Conservation (phyloP, 1,139 yeast species). For the Taiozyma sp. region DNA sequence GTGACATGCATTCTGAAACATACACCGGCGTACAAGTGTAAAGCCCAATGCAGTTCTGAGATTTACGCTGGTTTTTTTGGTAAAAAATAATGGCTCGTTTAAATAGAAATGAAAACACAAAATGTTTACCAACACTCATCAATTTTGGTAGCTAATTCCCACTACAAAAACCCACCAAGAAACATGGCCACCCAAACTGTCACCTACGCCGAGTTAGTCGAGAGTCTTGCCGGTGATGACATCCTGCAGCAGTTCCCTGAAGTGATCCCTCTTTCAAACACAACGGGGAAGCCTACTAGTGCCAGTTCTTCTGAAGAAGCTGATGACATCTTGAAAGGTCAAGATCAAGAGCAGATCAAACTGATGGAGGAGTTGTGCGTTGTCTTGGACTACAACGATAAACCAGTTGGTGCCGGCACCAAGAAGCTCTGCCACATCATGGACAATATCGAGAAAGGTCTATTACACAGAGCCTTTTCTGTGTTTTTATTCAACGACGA, state of each 20-base stretch:
- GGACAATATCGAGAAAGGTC: conserved; percentile 79
- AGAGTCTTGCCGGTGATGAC: conserved; percentile 39
- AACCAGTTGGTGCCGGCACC: conserved; percentile 88
- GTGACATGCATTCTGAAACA: too few species aligned
- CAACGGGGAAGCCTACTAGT: conserved; percentile 23
- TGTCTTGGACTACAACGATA: conserved; percentile 82
- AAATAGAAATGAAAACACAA: too few species aligned
- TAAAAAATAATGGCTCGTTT: too few species aligned
- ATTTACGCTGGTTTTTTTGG: too few species aligned
- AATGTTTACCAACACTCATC: too few species aligned
- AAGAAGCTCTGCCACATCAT: conserved; percentile 89
- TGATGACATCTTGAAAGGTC: conserved; percentile 59
- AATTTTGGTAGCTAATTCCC: too few species aligned
- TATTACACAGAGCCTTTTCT: conserved; percentile 92
- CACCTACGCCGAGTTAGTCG: conserved; percentile 47
- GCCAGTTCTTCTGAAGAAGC: conserved; percentile 24
- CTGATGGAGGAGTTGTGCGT: conserved; percentile 97
- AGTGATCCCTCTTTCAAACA: conserved; percentile 37
- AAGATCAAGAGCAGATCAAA: conserved; percentile 89
- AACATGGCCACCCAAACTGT: not conserved
- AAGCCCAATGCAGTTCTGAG: too few species aligned
- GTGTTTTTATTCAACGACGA: conserved; percentile 83
- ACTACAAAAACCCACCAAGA: too few species aligned
- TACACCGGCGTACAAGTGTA: too few species aligned
- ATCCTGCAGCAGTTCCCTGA: conserved; percentile 60